Base-by-base conservation (phyloP, 2,329 filamentous ascomycete species). In the Fusarium fujikuroi region DNA sequence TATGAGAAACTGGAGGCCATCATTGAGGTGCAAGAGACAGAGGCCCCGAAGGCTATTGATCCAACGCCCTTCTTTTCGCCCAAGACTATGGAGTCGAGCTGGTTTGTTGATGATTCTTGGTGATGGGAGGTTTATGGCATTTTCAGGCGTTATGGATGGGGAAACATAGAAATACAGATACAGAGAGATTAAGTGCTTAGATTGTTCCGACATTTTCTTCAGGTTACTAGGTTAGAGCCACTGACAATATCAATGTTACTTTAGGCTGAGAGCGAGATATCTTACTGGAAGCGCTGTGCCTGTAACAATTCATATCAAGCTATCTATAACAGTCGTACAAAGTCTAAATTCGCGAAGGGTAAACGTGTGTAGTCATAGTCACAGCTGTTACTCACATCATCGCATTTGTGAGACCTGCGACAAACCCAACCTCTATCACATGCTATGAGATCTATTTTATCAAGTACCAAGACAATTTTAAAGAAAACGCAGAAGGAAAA, bases 91-190 rank as follows among this genome's bases (percentile, higher is more conserved):
- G 66, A 69, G 30, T 32, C 44, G 9, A 69, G 66, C 5, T 69
- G 66, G 66, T 44, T 69, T 3, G 39, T 42, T 11, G 66, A 69
- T 14, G 66, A 69, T 39, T 19, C 37, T 43, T 69, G 66, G 66
- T 69, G 47, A 39, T 9, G 2, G 14, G 10, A 23, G 3, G 19
- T 39, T 12, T 3, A 19, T 54, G 14, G 11, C 0, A 42, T 28
- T 40, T 11, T 0, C 2, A 19, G 25, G 52, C 25, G 36, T 56
- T 42, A 42, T 32, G 3, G 28, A 19, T 19, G 11, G 11, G 16
- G 30, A 25, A 36, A 2, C 11, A 52, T 23, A 10, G 8, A 50
- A 11, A 14, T 34, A 23, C 12, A 30, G 44, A 30, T 10, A 23
- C 8, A 19, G n/a, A 23, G 0, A 7, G 16, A 3, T 19, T 19